Evolutionary conservation across 495 filamentous ascomycete genomes (phyloP).

Genomic region (Bombardia bombarda): DNA sequence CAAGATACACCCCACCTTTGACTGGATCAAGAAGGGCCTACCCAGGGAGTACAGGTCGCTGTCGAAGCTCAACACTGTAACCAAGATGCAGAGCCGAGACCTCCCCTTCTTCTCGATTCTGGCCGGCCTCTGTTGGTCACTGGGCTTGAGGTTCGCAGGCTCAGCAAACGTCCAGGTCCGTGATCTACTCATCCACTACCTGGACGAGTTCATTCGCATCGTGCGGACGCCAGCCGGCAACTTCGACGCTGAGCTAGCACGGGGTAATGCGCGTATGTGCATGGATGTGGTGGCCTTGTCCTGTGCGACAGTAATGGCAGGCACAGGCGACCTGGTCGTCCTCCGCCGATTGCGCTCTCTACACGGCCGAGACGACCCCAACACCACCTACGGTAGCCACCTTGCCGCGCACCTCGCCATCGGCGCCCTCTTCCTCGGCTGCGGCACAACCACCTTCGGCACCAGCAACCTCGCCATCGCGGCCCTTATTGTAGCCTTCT

Average conservation of each 20-base stretch:
- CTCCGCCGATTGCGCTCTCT: conserved; percentile 82
- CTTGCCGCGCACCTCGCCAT: conserved; percentile 88
- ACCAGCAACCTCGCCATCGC: conserved; percentile 84
- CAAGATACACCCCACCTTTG: conserved; percentile 56
- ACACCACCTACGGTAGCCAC: conserved; percentile 87
- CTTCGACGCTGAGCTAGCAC: conserved; percentile 75
- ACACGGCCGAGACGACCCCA: conserved; percentile 77
- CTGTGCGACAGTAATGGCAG: conserved; percentile 86
- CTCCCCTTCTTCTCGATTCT: conserved; percentile 91
- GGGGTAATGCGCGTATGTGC: conserved; percentile 79
- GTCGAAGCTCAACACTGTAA: conserved; percentile 43
- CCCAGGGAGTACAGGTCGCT: conserved; percentile 56
- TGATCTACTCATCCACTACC: conserved; percentile 73
- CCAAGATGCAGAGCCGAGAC: conserved; percentile 60
- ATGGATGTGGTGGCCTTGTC: conserved; percentile 78
- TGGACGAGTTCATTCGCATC: conserved; percentile 81
- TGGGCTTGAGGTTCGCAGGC: conserved; percentile 84
- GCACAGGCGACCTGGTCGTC: conserved; percentile 82
- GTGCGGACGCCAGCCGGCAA: conserved; percentile 55
- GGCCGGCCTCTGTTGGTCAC: conserved; percentile 76
- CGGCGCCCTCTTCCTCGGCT: conserved; percentile 83
- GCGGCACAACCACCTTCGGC: conserved; percentile 84
- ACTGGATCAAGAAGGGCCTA: conserved; percentile 69
- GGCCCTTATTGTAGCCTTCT: conserved; percentile 82
- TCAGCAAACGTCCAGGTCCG: conserved; percentile 62